phyloP scores from a whole-genome alignment of 2,329 filamentous ascomycete genomes.

The Periglandula ipomoeae region DNA sequence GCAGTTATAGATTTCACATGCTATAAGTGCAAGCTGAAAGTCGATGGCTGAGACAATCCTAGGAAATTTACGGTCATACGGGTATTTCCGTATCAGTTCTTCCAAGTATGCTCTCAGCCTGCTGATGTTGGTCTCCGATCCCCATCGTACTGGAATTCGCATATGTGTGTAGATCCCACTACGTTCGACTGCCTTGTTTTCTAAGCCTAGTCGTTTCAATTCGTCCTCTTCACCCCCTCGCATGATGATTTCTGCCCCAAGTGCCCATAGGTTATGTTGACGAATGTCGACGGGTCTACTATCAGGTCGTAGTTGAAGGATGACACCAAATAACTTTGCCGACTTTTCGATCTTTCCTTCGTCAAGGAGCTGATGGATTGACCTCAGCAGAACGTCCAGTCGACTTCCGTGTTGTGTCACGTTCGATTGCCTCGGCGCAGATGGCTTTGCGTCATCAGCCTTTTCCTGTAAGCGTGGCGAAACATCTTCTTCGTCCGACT shows the following conservation, averaged over 20 bases:
- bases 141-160: conserved; percentile 25
- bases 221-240: conserved; percentile 37
- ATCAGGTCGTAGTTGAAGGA: conserved; percentile 46
- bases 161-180: neutral
- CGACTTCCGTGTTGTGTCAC: conserved; percentile 32
- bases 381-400: conserved; percentile 55
- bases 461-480: neutral
- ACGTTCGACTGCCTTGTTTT: neutral
- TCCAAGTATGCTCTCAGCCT: conserved; percentile 59
- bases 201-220: neutral
- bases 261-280: conserved; percentile 62
- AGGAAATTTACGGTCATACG: conserved; percentile 54
- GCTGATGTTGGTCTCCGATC: conserved; percentile 34
- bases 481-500: conserved; percentile 38
- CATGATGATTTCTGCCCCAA: conserved; percentile 78
- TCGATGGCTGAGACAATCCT: conserved; percentile 55
- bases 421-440: conserved; percentile 8
- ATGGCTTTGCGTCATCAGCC: neutral
- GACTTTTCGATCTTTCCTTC: conserved; percentile 63
- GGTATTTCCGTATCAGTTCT: conserved; percentile 65
- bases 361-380: conserved; percentile 65
- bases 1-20: conserved; percentile 69
- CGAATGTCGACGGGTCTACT: conserved; percentile 55
- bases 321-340: conserved; percentile 63
- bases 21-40: conserved; percentile 75